phyloP scores from a whole-genome alignment of 352 stramenopile species.

The Globisporangium radiosum region DNA sequence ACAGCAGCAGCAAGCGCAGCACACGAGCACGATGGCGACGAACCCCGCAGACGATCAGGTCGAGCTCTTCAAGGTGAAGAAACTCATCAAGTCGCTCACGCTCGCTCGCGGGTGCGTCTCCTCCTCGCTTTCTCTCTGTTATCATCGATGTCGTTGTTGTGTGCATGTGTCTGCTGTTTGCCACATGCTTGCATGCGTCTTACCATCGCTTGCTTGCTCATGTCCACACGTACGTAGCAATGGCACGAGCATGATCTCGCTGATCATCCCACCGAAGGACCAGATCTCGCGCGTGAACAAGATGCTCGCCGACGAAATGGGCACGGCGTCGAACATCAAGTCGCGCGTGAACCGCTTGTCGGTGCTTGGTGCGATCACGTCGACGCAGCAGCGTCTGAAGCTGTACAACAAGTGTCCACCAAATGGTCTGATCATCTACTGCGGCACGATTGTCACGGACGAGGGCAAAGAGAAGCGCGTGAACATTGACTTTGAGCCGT shows the following conservation, averaged over 20 bases:
- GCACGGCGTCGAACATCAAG: constrained; percentile 99
- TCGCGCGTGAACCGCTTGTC: constrained; percentile 98
- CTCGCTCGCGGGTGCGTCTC: constrained; percentile 65
- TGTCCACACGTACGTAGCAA: constrained; percentile 59
- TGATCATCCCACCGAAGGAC: constrained; percentile 98
- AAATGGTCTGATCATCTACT: constrained; percentile 99
- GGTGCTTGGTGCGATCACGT: constrained; percentile 98
- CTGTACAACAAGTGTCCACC: constrained; percentile 96
- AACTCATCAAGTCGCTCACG: constrained; percentile 99
- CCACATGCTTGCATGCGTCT: too few species aligned
- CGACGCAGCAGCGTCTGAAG: constrained; percentile 98
- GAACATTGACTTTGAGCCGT: constrained; percentile 99
- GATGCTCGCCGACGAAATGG: constrained; percentile 99
- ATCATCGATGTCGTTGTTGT: not conserved
- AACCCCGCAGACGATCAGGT: constrained; percentile 90
- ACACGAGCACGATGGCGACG: constrained; percentile 3
- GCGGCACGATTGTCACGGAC: constrained; percentile 98
- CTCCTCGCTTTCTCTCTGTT: not conserved
- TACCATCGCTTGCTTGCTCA: too few species aligned
- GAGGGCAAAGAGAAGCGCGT: constrained; percentile 99
- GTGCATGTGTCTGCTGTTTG: too few species aligned
- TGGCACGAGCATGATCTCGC: constrained; percentile 99
- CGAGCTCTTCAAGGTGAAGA: constrained; percentile 99
- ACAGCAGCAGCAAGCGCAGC: constrained; percentile 2
- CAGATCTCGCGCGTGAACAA: constrained; percentile 97